Percentiles rank a stretch among this genome's conserved stretches.
These are phyloP conservation scores for Glycine tomentella DNA, from an alignment of 306 rosid genomes.

Conservation along the genomic window DNA sequence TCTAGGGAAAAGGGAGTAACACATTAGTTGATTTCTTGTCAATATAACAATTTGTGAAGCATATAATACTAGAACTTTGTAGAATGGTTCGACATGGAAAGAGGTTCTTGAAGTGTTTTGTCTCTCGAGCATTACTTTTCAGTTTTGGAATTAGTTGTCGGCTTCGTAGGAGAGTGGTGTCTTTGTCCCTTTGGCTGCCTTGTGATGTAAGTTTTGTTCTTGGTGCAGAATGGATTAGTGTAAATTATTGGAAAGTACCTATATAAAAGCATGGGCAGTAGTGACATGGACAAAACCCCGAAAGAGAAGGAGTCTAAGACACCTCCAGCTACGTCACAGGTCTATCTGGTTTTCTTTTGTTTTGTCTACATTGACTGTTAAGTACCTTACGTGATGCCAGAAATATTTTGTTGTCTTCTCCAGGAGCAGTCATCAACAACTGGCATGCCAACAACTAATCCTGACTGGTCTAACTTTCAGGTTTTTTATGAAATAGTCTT, in stretches of 20 bases:
- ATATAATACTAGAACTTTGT: slow-evolving; percentile 14
- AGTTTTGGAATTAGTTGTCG: not conserved
- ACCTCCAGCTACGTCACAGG: slow-evolving; percentile 81
- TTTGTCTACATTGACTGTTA: slow-evolving; percentile 11
- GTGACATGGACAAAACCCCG: slow-evolving; percentile 80
- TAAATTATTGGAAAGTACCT: slow-evolving; percentile 43
- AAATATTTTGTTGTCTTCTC: slow-evolving; percentile 27
- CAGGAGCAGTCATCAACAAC: slow-evolving; percentile 90
- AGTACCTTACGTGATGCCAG: slow-evolving; percentile 10
- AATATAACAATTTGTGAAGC: slow-evolving; percentile 1
- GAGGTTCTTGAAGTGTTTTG: not conserved
- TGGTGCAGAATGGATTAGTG: slow-evolving; percentile 65
- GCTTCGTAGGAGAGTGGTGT: slow-evolving; percentile 10
- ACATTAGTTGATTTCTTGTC: slow-evolving; percentile 7
- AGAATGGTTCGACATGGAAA: not conserved
- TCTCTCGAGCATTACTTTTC: slow-evolving; percentile 5
- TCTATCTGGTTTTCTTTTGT: slow-evolving; percentile 47
- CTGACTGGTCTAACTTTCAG: slow-evolving; percentile 96
- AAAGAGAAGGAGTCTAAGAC: slow-evolving; percentile 84
- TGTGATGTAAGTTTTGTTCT: slow-evolving; percentile 48
- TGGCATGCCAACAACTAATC: slow-evolving; percentile 71
- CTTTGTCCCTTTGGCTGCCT: slow-evolving; percentile 35
- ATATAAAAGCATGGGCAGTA: slow-evolving; percentile 69
- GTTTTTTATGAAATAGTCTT: slow-evolving; percentile 52
- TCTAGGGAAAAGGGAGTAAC: not conserved